Base-by-base conservation (phyloP, 202 grass and related monocot species). In the Digitaria exilis region DNA sequence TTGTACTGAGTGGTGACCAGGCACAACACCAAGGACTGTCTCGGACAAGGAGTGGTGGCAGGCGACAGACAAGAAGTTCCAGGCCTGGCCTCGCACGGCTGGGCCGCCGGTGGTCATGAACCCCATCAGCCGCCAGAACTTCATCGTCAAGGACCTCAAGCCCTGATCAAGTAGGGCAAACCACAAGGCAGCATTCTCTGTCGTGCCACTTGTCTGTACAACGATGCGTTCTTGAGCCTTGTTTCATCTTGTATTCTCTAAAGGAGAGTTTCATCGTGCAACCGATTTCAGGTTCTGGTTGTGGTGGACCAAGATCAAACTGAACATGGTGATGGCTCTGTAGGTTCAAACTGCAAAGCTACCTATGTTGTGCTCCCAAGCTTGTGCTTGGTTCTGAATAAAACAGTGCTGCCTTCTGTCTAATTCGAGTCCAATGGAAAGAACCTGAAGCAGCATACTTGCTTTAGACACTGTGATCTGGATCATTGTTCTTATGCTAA, bases 51-150 rank as follows among this genome's bases (percentile, higher is more conserved):
- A 97, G 69, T 97, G 95, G 95, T 97, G 79, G 86, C 42, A 83
- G 31, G 88, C 82, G 16, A 97, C 95, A 6, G 95, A 97, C 54
- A 77, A 91, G 75, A 86, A 85, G 86, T 94, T 97, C 50, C 92
- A 94, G 84, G 90, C 95, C 11, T 97, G 95, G 92, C 95, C 95
- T 15, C 92, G 95, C 29, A 92, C 92, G 0, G 95, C 90, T 0
- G 92, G 95, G 9, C 95, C 95, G 0, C 92, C 95, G 2, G 92
- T 95, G 19, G 90, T 93, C 39, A 97, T 97, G 95, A 97, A 97
- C 82, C 92, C 95, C 62, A 93, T 97, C 76, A 97, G 92, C 69
- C 92, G 92, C 60, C 95, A 93, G 66, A 94, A 97, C 75, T 97
- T 94, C 76, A 93, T 97, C 12, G 88, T 93, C 35, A 95, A 93